phyloP scores from a whole-genome alignment of 2,329 filamentous ascomycete species.

The Ophiostoma novo-ulmi region DNA sequence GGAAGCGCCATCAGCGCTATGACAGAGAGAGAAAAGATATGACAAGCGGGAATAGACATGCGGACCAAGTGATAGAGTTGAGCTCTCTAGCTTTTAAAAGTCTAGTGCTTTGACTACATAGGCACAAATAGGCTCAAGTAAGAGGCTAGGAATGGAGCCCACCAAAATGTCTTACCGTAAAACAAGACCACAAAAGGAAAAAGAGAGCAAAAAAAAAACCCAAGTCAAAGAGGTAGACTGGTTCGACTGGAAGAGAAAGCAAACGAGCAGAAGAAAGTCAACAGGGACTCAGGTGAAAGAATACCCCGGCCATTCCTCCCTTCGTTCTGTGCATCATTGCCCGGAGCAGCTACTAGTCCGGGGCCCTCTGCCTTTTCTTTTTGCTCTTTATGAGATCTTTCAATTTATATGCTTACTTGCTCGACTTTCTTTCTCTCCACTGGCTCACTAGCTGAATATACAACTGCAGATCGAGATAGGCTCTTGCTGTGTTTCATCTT shows the following conservation, averaged over 20 bases:
- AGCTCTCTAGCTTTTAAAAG: background rate
- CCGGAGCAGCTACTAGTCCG: slow-evolving; percentile 1
- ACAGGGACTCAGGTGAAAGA: background rate
- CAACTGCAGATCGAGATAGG: slow-evolving; percentile 7
- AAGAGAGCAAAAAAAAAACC: background rate
- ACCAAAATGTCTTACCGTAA: slow-evolving; percentile 4
- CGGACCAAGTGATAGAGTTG: background rate
- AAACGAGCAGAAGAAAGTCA: background rate
- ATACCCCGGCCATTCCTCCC: slow-evolving; percentile 4
- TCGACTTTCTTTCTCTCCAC: background rate
- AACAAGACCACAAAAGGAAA: slow-evolving; percentile 6
- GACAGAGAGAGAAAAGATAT: slow-evolving; percentile 1
- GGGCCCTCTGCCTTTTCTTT: background rate
- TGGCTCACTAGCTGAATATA: background rate
- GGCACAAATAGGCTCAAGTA: background rate
- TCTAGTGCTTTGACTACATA: background rate
- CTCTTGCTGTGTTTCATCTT: slow-evolving; percentile 8
- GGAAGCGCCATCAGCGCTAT: background rate
- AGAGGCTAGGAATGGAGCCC: slow-evolving; percentile 2
- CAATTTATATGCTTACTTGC: background rate
- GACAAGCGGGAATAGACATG: background rate
- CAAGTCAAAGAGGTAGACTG: background rate
- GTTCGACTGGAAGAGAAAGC: background rate
- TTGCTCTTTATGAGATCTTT: background rate
- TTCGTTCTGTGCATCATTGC: slow-evolving; percentile 10